Evolutionary conservation across 306 rosid genomes (phyloP).

Genomic region (Abrus pulchellus): DNA sequence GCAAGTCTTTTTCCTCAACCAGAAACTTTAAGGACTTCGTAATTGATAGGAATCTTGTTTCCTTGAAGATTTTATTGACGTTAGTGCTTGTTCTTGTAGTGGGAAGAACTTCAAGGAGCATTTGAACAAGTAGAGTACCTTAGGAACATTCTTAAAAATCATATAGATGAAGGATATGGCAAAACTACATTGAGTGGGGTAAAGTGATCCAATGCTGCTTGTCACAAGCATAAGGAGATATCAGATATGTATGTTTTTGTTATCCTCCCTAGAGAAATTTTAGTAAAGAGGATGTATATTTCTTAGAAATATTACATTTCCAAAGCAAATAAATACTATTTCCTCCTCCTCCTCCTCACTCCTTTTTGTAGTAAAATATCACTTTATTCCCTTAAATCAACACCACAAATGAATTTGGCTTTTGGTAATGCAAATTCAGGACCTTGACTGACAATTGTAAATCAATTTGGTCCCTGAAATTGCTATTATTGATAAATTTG

Average conservation of each 20-base stretch:
- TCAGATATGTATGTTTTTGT: constrained; percentile 28
- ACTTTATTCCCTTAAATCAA: not conserved
- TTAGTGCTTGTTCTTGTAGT: constrained; percentile 58
- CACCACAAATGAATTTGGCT: not conserved
- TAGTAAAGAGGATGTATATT: constrained; percentile 38
- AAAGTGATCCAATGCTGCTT: constrained; percentile 38
- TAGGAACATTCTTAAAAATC: constrained; percentile 68
- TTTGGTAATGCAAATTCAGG: not conserved
- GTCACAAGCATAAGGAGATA: constrained; percentile 36
- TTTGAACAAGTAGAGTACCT: constrained; percentile 72
- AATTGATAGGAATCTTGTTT: constrained; percentile 23
- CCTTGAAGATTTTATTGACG: not conserved
- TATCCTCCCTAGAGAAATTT: constrained; percentile 24
- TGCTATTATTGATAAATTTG: not conserved
- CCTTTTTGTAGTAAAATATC: not conserved
- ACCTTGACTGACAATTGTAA: not conserved
- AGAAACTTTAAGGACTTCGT: constrained; percentile 21
- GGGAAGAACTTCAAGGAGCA: constrained; percentile 89
- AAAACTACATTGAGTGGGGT: constrained; percentile 40
- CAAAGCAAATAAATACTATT: constrained; percentile 10
- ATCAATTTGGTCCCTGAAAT: not conserved
- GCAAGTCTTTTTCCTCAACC: constrained; percentile 16
- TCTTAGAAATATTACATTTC: constrained; percentile 37
- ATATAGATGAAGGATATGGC: constrained; percentile 46
- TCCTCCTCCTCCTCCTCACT: too few relatives aligned